Evolutionary conservation across 306 rosid species (phyloP).

Genomic region (Astragalus glycyphyllos): DNA sequence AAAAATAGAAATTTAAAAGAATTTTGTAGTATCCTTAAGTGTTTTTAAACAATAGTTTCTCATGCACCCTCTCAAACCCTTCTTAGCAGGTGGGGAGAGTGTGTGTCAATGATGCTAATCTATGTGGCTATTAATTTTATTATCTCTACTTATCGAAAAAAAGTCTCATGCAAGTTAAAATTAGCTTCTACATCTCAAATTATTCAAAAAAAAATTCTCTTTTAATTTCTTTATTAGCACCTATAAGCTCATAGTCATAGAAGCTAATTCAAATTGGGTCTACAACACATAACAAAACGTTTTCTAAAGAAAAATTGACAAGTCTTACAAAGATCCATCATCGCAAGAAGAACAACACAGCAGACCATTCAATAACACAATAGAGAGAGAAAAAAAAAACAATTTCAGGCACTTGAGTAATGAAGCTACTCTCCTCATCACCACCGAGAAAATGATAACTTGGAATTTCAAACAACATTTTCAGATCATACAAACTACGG

Average conservation of each 20-base stretch:
- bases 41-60: background rate
- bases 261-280: background rate
- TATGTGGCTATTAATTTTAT: no score
- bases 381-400: background rate
- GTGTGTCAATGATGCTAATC: no score
- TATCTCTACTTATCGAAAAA: no score
- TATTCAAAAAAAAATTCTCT: background rate
- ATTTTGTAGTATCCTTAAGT: background rate
- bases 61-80: no score
- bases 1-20: background rate
- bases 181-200: background rate
- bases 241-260: background rate
- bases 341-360: background rate
- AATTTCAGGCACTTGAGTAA: background rate
- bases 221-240: background rate
- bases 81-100: no score
- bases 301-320: background rate
- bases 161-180: conserved; percentile 1
- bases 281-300: background rate
- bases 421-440: background rate
- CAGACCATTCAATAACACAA: background rate
- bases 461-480: background rate
- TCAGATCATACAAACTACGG: background rate
- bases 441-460: background rate
- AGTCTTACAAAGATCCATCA: background rate